Conservation (phyloP, 83 land plant genomes). For the Diphasiastrum complanatum region DNA sequence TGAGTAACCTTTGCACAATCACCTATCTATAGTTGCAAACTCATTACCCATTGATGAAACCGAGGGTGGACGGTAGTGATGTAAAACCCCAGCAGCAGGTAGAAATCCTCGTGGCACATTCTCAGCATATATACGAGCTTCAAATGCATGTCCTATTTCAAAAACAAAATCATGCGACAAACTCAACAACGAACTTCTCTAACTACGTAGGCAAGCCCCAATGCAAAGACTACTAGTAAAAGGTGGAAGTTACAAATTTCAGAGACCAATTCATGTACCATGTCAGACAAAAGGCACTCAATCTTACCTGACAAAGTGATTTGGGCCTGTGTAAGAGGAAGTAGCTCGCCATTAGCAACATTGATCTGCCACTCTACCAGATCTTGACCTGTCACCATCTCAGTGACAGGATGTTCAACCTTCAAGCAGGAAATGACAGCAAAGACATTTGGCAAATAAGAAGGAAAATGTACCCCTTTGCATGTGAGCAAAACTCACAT, state of each 20-base stretch:
- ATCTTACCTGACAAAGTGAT: slow-evolving; percentile 22
- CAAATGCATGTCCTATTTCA: slow-evolving; percentile 87
- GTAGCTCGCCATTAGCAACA: slow-evolving; percentile 91
- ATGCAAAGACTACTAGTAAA: not conserved
- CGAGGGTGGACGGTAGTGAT: slow-evolving; percentile 71
- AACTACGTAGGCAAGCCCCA: not conserved
- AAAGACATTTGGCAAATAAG: too few species aligned
- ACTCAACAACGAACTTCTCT: not conserved
- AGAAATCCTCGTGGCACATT: slow-evolving; percentile 95
- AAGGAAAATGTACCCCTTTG: too few species aligned
- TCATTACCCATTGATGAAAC: slow-evolving; percentile 53
- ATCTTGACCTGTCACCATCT: slow-evolving; percentile 92
- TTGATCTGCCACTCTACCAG: slow-evolving; percentile 99
- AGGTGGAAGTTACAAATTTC: too few species aligned
- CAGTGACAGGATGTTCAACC: slow-evolving; percentile 99
- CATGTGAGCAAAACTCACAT: too few species aligned
- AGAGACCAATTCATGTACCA: not conserved
- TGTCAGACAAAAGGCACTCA: not conserved
- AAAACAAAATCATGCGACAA: slow-evolving; percentile 2
- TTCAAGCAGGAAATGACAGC: too few species aligned
- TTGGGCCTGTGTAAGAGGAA: slow-evolving; percentile 52
- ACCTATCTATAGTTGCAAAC: not conserved
- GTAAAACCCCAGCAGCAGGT: slow-evolving; percentile 86
- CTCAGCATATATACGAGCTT: slow-evolving; percentile 98
- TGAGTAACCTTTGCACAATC: not conserved